A percentile compares a stretch with the other conserved stretches of the same genome.
These are phyloP conservation scores for Atalantia buxifolia DNA, from an alignment of 345 rosid species.

Conservation along the genomic window DNA sequence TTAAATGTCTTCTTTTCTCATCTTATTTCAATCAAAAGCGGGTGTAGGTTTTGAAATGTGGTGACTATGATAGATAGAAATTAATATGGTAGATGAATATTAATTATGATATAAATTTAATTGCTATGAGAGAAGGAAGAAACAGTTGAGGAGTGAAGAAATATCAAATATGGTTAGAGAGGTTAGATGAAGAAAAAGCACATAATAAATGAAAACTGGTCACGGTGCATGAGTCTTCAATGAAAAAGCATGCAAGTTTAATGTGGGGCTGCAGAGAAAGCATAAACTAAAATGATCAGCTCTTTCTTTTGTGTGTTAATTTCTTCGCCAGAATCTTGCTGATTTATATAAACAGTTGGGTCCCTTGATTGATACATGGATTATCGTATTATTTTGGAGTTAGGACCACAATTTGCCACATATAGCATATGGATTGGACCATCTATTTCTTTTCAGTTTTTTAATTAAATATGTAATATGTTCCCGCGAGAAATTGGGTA, in stretches of 20 bases:
- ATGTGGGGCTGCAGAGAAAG: neutral
- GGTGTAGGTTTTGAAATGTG: too few species aligned
- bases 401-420: neutral
- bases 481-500: neutral
- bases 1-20: neutral
- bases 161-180: constrained; percentile 15
- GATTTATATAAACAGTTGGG: neutral
- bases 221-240: constrained; percentile 11
- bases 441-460: neutral
- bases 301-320: neutral
- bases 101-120: neutral
- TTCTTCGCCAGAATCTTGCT: neutral
- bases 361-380: neutral
- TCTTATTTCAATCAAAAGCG: neutral
- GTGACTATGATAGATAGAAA: neutral
- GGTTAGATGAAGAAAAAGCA: neutral
- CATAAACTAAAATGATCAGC: neutral
- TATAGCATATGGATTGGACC: neutral
- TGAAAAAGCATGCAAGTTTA: neutral
- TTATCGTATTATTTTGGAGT: neutral
- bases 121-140: neutral
- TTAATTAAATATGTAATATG: too few species aligned
- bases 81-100: constrained; percentile 16
- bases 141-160: neutral
- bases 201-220: constrained; percentile 22